These are phyloP conservation scores for Aspergillus sojae DNA, from an alignment of 2,329 filamentous ascomycete species.

Conservation along the genomic window DNA sequence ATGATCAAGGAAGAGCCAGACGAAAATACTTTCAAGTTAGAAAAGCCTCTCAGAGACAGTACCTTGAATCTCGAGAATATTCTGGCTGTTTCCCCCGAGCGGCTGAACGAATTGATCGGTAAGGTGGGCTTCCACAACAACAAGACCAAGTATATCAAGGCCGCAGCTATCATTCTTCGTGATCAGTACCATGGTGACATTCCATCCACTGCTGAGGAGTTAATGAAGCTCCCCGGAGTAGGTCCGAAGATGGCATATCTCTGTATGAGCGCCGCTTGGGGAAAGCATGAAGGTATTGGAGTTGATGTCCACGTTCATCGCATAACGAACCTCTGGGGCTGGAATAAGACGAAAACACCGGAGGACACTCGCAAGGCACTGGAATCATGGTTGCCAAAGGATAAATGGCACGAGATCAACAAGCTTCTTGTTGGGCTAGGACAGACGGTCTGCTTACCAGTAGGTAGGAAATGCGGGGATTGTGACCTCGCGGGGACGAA, in stretches of 20 bases:
- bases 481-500: conserved; percentile 78
- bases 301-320: conserved; percentile 95
- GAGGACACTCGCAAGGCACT: conserved; percentile 78
- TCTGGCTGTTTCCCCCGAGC: conserved; percentile 67
- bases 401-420: conserved; percentile 92
- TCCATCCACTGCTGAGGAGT: conserved; percentile 72
- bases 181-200: conserved; percentile 76
- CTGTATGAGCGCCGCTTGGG: conserved; percentile 77
- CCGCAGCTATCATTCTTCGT: conserved; percentile 70
- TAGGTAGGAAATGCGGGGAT: conserved; percentile 78
- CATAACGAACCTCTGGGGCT: conserved; percentile 92
- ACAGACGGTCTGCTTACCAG: conserved; percentile 81
- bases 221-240: conserved; percentile 79
- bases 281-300: conserved; percentile 74
- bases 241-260: conserved; percentile 95
- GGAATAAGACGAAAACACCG: conserved; percentile 78
- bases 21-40: conserved; percentile 24
- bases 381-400: conserved; percentile 79
- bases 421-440: conserved; percentile 84
- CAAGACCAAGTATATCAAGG: conserved; percentile 83
- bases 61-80: conserved; percentile 75
- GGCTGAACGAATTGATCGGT: conserved; percentile 74
- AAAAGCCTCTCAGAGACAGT: conserved; percentile 39
- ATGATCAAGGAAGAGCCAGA: conserved; percentile 27
- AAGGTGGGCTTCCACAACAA: conserved; percentile 94